Percentiles rank a stretch among this genome's conserved stretches.
These are phyloP conservation scores for Trametes sp. DNA, from an alignment of 1,284 basidiomycete genomes.

Conservation along the genomic window DNA sequence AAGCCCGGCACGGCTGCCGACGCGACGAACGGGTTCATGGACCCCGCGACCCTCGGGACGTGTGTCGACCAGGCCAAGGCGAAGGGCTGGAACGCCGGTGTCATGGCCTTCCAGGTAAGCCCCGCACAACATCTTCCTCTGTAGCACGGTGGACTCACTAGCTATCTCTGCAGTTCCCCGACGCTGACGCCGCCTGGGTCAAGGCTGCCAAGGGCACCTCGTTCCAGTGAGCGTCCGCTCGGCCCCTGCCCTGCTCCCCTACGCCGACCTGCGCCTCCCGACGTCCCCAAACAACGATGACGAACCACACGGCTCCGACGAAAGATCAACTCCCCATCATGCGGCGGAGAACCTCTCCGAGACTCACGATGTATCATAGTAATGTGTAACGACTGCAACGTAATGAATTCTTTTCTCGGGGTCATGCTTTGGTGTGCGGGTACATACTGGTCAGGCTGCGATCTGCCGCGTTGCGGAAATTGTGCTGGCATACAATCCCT, in stretches of 20 bases:
- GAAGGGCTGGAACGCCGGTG: constrained; percentile 59
- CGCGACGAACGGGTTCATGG: constrained; percentile 65
- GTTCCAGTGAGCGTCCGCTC: constrained; percentile 17
- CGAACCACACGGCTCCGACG: constrained; percentile 4
- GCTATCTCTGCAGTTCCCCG: constrained; percentile 42
- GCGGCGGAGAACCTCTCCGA: constrained; percentile 6
- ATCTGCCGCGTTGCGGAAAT: not conserved
- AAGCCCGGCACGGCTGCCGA: constrained; percentile 59
- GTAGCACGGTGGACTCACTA: constrained; percentile 27
- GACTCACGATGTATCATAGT: constrained; percentile 19
- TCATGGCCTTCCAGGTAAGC: constrained; percentile 24
- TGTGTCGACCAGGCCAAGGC: constrained; percentile 62
- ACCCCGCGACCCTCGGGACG: constrained; percentile 55
- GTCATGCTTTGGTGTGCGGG: not conserved
- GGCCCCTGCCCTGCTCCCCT: no score
- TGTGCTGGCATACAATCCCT: no score
- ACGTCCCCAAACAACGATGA: constrained; percentile 1
- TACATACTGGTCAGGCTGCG: no score
- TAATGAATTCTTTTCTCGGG: constrained; percentile 18
- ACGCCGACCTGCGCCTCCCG: not conserved
- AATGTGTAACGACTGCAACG: constrained; percentile 17
- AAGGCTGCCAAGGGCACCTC: constrained; percentile 16
- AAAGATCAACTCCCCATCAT: constrained; percentile 9
- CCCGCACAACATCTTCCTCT: not conserved
- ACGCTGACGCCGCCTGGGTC: constrained; percentile 20